Conservation (phyloP, 1,139 yeast genomes). For the Pichia kudriavzevii region DNA sequence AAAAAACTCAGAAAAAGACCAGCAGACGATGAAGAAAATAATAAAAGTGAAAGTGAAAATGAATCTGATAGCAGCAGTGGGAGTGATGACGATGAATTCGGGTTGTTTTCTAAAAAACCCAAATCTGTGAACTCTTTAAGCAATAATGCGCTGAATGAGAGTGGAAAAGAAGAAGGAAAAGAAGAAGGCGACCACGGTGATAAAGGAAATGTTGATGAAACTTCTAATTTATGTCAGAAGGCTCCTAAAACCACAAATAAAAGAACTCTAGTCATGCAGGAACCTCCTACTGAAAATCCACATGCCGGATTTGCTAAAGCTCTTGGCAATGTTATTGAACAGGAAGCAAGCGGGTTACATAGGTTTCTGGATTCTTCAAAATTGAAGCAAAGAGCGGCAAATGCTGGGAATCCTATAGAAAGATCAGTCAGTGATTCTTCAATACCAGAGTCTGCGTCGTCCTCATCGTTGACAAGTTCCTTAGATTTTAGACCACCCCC, state of each 20-base stretch:
- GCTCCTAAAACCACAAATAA: neutral
- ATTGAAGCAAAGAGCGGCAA: too few relatives aligned
- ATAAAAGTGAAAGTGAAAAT: conserved; percentile 5
- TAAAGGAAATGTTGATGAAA: neutral
- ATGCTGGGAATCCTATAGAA: too few relatives aligned
- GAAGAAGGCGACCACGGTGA: neutral
- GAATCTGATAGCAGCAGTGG: conserved; percentile 17
- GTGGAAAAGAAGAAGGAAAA: neutral
- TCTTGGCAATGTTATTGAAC: too few relatives aligned
- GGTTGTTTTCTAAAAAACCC: conserved; percentile 14
- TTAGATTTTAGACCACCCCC: conserved; percentile 86
- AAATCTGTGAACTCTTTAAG: neutral
- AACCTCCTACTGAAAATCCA: neutral
- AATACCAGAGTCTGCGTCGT: too few relatives aligned
- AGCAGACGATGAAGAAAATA: conserved; percentile 1
- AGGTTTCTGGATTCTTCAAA: too few relatives aligned
- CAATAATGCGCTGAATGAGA: neutral
- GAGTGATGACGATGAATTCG: conserved; percentile 12
- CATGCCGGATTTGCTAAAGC: too few relatives aligned
- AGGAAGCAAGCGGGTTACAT: too few relatives aligned
- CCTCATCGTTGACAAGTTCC: conserved; percentile 13
- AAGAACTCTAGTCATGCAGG: neutral
- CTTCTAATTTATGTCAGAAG: conserved; percentile 3
- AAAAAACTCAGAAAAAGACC: too few relatives aligned
- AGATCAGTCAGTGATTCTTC: too few relatives aligned